A percentile compares a stretch with the other conserved stretches of the same genome.
These are phyloP conservation scores for Tolypocladium paradoxum DNA, from an alignment of 2,329 filamentous ascomycete species.

Conservation along the genomic window DNA sequence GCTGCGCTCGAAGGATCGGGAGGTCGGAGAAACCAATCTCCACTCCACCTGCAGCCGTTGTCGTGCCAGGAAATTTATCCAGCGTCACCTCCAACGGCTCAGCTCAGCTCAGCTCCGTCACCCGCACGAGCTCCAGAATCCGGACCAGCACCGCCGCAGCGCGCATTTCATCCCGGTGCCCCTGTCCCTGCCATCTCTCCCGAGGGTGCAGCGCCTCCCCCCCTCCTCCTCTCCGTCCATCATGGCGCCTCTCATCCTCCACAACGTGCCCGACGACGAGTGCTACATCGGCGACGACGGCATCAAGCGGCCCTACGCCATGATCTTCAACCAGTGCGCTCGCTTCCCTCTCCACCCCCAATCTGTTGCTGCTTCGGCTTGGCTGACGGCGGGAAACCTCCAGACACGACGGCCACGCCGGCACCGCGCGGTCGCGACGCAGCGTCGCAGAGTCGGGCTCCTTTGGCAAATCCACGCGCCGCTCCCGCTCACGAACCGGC, in stretches of 20 bases:
- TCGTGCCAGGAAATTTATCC: constrained; percentile 4
- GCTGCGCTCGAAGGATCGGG: not conserved
- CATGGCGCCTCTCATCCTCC: constrained; percentile 56
- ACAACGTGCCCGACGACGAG: constrained; percentile 59
- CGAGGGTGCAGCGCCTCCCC: not conserved
- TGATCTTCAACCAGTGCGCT: constrained; percentile 52
- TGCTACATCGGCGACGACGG: constrained; percentile 57
- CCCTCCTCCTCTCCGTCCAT: not conserved
- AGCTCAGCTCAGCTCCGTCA: not conserved
- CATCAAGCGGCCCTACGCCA: constrained; percentile 53
- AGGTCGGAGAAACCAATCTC: constrained; percentile 1
- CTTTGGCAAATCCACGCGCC: constrained; percentile 55
- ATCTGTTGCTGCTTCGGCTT: not conserved
- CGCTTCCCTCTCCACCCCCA: not conserved
- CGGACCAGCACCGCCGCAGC: not conserved
- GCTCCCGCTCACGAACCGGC: constrained; percentile 51
- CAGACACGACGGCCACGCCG: constrained; percentile 43
- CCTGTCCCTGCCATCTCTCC: not conserved
- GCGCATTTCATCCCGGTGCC: not conserved
- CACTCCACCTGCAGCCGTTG: not conserved
- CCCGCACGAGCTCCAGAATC: not conserved
- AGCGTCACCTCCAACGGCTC: not conserved
- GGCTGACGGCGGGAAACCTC: constrained; percentile 1
- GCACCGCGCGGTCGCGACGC: constrained; percentile 37
- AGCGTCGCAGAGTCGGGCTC: constrained; percentile 50